Percentiles rank a stretch among this genome's conserved stretches.
Evolutionary conservation across 305 asterid species (phyloP).

Genomic region (Solanum hybrid): DNA sequence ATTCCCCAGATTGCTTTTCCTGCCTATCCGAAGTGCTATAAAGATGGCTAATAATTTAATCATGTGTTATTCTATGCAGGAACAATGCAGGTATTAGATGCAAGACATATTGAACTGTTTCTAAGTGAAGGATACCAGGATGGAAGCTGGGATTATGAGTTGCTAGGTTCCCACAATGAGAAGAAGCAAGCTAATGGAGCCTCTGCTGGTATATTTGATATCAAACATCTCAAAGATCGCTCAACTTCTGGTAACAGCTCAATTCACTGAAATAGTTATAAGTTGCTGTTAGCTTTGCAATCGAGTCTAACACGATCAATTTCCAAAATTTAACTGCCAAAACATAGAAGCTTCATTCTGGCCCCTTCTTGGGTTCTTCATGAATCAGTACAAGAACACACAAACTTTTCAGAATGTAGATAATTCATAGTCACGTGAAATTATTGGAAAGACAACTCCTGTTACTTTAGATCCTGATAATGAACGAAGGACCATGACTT

Average conservation of each 20-base stretch:
- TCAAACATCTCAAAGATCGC: constrained; percentile 55
- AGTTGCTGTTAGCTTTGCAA: background rate
- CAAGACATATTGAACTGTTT: constrained; percentile 86
- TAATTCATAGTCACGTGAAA: background rate
- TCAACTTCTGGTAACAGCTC: constrained; percentile 46
- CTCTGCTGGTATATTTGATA: constrained; percentile 72
- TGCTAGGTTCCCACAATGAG: constrained; percentile 51
- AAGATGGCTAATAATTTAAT: background rate
- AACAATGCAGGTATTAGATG: constrained; percentile 91
- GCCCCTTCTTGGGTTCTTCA: background rate
- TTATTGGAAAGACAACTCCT: background rate
- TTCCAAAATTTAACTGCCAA: background rate
- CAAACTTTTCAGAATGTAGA: background rate
- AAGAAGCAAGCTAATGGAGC: constrained; percentile 56
- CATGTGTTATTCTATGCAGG: constrained; percentile 34
- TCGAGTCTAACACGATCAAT: background rate
- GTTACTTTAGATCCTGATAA: background rate
- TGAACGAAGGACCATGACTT: background rate
- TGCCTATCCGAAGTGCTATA: background rate
- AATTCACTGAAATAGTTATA: background rate
- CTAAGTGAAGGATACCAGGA: constrained; percentile 46
- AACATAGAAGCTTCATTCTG: background rate
- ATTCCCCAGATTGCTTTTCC: background rate
- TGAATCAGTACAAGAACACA: background rate
- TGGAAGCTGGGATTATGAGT: constrained; percentile 73